Base-by-base conservation (phyloP, 129 eudicot genomes). In the Lactuca saligna region DNA sequence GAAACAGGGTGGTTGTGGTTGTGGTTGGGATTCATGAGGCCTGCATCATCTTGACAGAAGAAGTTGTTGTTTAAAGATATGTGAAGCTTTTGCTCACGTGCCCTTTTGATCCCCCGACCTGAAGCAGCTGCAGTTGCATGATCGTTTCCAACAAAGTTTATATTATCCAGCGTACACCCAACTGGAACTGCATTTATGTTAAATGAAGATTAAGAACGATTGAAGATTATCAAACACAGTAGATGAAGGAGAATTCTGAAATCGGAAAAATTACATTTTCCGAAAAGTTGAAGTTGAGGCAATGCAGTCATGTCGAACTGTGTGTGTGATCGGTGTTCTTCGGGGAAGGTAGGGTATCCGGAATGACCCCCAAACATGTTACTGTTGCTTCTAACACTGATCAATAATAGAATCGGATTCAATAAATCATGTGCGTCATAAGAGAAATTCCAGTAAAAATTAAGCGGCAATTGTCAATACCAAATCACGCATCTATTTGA, bases 281-380 rank as follows among this genome's bases (percentile, higher is more conserved):
- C 78, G 51, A 85, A 85, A 56, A 81, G 72, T 66, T 81, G 86
- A 50, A 87, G 86, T 63, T 81, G 88, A 49, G 93, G 81, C 73
- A 86, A 70, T 42, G 81, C 50, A 72, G 48, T 83, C 78, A 38
- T 69, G 58, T 81, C 71, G 44, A 72, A 83, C 8, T 69, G 86
- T 25, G 29, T 25, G 29, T 25, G 29, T 42, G 73, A 44, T 11
- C 65, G 60, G 33, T 59, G 80, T 65, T 67, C 82, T 66, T 74
- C 83, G 17, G 60, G 78, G 54, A 64, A 59, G 37, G 61, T 74
- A 50, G 79, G 75, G 38, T 70, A 75, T 16, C 55, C 57, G 7
- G 79, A 53, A 69, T 83, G 78, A 35, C 83, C 89, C 77, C 86
- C 86, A 71, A 79, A 70, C 90, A 85, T 85, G 64, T 66, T 76